These are phyloP conservation scores for Collybiopsis luxurians DNA, from an alignment of 768 basidiomycete genomes.

Conservation along the genomic window DNA sequence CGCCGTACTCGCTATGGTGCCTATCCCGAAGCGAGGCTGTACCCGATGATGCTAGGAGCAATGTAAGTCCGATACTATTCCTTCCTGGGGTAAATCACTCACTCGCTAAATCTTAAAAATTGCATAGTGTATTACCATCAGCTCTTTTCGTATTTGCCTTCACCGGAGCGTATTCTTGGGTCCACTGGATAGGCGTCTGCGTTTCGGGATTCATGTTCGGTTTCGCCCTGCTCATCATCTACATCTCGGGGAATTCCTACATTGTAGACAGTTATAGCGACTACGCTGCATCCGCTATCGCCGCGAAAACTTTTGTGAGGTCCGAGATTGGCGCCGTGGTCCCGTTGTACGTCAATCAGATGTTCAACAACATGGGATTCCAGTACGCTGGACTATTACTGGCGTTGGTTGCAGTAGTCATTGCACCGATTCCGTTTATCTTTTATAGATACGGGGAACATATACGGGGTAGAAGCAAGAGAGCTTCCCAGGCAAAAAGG, in stretches of 20 bases:
- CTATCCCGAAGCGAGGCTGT: conserved; percentile 42
- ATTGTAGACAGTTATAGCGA: conserved; percentile 41
- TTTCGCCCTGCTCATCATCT: conserved; percentile 39
- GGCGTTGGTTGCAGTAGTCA: conserved; percentile 28
- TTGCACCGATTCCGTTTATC: conserved; percentile 38
- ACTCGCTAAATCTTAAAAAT: background rate
- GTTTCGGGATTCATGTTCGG: conserved; percentile 37
- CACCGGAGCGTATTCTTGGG: conserved; percentile 36
- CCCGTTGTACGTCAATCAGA: conserved; percentile 38
- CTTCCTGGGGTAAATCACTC: background rate
- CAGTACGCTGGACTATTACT: conserved; percentile 37
- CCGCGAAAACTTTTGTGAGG: conserved; percentile 41
- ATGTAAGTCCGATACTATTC: conserved; percentile 23
- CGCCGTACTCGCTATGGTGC: conserved; percentile 29
- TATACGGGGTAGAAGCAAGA: conserved; percentile 28
- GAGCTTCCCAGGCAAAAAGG: conserved; percentile 11
- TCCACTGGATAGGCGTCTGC: conserved; percentile 39
- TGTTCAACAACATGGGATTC: conserved; percentile 40
- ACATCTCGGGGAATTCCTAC: conserved; percentile 42
- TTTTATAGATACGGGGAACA: conserved; percentile 38
- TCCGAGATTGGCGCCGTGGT: conserved; percentile 34
- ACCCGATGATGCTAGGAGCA: conserved; percentile 38
- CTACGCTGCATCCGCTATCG: conserved; percentile 43
- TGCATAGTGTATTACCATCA: conserved; percentile 30
- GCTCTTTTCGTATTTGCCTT: conserved; percentile 44